Evolutionary conservation across 164 flowering plant genomes (phyloP).

Genomic region (Litsea cubeba): DNA sequence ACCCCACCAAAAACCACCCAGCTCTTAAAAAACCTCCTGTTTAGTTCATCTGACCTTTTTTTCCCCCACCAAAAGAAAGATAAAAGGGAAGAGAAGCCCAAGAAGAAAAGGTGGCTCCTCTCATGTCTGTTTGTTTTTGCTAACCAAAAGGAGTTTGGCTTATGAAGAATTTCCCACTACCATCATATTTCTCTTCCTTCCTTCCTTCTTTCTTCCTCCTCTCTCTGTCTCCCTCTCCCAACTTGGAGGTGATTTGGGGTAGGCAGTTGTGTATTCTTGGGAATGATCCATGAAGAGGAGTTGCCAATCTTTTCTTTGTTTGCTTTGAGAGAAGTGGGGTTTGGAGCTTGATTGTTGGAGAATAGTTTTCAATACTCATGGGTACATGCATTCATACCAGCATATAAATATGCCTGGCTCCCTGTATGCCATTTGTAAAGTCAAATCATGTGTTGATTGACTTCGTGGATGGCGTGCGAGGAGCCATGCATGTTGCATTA

Average conservation of each 20-base stretch:
- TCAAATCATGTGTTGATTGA: conserved; percentile 35
- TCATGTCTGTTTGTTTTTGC: conserved; percentile 13
- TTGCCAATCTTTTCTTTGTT: neutral
- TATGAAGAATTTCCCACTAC: neutral
- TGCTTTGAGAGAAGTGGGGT: neutral
- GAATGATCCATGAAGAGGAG: neutral
- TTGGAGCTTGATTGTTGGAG: neutral
- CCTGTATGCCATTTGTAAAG: conserved; percentile 73
- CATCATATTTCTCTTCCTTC: too few relatives aligned
- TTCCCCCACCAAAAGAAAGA: conserved; percentile 5
- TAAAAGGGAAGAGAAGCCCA: conserved; percentile 1
- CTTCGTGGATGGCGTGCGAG: conserved; percentile 61
- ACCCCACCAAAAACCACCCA: conserved; percentile 3
- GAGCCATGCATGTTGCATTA: conserved; percentile 56
- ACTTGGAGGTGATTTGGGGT: neutral
- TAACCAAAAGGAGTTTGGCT: conserved; percentile 24
- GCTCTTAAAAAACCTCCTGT: neutral
- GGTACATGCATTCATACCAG: neutral
- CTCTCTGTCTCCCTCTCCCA: too few relatives aligned
- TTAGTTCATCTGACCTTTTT: neutral
- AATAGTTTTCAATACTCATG: neutral
- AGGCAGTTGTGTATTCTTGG: neutral
- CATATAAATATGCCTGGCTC: conserved; percentile 65
- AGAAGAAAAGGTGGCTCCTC: conserved; percentile 13
- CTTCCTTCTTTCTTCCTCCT: too few relatives aligned